A percentile compares a stretch with the other conserved stretches of the same genome.
Evolutionary conservation across 2,329 filamentous ascomycete species (phyloP).

Genomic region (Magnaporthales sp.): DNA sequence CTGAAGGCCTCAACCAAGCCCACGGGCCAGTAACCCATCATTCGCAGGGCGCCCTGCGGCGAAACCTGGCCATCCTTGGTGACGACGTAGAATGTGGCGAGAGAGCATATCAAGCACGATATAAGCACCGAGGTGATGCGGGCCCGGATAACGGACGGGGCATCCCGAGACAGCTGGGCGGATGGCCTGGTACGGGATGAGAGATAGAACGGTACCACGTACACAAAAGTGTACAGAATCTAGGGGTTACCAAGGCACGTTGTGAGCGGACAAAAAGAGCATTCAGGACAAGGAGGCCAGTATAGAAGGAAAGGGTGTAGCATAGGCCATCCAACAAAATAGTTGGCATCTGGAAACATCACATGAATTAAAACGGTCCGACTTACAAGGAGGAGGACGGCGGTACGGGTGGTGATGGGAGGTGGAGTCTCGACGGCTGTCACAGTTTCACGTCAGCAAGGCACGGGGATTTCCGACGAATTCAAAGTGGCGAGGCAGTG

Average conservation of each 20-base stretch:
- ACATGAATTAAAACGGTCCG: not conserved
- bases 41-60: slow-evolving; percentile 44
- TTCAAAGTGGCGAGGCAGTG: not conserved
- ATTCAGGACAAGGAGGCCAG: slow-evolving; percentile 7
- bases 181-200: slow-evolving; percentile 73
- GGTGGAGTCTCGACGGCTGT: slow-evolving; percentile 22
- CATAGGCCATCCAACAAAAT: not conserved
- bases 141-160: slow-evolving; percentile 79
- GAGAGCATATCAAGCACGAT: slow-evolving; percentile 61
- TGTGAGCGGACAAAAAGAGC: not conserved
- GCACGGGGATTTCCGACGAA: not conserved
- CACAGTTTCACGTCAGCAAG: slow-evolving; percentile 1
- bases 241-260: slow-evolving; percentile 19
- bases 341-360: slow-evolving; percentile 10
- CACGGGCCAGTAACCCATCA: slow-evolving; percentile 76
- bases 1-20: slow-evolving; percentile 54
- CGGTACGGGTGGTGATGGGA: slow-evolving; percentile 29
- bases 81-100: slow-evolving; percentile 60
- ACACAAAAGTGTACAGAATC: slow-evolving; percentile 78
- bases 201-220: slow-evolving; percentile 86
- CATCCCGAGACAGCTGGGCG: slow-evolving; percentile 70
- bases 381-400: slow-evolving; percentile 27
- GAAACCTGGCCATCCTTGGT: slow-evolving; percentile 31
- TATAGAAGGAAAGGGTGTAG: not conserved
- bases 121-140: slow-evolving; percentile 72